Conservation (phyloP, 768 basidiomycete genomes). For the Galerina marginata region DNA sequence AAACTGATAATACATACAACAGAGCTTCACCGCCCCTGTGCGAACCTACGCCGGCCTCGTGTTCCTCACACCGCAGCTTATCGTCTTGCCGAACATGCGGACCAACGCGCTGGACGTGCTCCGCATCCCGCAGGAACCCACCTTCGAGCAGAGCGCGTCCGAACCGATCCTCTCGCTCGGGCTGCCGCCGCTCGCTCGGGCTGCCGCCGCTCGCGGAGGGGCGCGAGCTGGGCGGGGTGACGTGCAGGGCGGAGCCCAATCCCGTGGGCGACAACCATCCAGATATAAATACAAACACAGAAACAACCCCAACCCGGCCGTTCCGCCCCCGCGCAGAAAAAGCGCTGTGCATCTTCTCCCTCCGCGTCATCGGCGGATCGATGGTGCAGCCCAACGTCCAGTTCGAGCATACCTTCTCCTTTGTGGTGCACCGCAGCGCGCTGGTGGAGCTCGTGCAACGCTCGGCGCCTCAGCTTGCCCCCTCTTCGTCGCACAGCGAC, state of each 20-base stretch:
- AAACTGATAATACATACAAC: background rate
- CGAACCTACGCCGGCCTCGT: constrained; percentile 36
- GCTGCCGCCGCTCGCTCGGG: constrained; percentile 38
- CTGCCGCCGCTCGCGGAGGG: constrained; percentile 37
- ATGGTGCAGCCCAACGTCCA: background rate
- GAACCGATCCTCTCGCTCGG: constrained; percentile 29
- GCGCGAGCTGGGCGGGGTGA: constrained; percentile 28
- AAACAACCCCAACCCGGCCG: constrained; percentile 19
- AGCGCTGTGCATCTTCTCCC: constrained; percentile 27
- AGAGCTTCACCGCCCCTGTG: constrained; percentile 26
- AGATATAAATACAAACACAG: background rate
- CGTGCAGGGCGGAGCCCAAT: constrained; percentile 50
- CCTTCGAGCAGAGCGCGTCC: constrained; percentile 8
- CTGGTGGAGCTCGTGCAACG: constrained; percentile 15
- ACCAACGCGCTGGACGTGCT: constrained; percentile 39
- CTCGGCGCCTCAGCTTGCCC: background rate
- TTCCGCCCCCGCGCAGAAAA: constrained; percentile 23
- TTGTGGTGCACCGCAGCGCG: constrained; percentile 40
- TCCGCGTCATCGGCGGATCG: constrained; percentile 4
- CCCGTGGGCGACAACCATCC: constrained; percentile 31
- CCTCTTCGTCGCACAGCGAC: background rate
- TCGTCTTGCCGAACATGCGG: constrained; percentile 40
- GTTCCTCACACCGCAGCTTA: constrained; percentile 38
- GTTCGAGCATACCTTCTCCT: constrained; percentile 19
- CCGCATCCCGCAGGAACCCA: constrained; percentile 32